Percentiles rank a stretch among this genome's conserved stretches.
phyloP scores from a whole-genome alignment of 495 filamentous ascomycete genomes.

The Pseudevernia furfuracea region DNA sequence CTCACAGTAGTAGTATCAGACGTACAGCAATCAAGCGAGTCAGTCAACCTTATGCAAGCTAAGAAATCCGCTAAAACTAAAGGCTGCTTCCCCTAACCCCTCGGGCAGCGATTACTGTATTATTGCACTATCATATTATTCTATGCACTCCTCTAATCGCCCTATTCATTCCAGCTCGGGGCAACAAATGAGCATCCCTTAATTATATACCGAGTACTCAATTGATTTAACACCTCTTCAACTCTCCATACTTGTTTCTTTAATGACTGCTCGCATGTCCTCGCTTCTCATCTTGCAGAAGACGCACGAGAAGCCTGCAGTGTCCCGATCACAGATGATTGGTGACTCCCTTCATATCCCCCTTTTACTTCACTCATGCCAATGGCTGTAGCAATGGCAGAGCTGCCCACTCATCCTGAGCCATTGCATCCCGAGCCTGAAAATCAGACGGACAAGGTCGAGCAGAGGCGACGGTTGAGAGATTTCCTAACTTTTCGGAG shows the following conservation, averaged over 20 bases:
- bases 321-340: constrained; percentile 12
- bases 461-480: constrained; percentile 46
- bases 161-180: not conserved
- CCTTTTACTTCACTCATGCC: constrained; percentile 13
- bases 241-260: constrained; percentile 2
- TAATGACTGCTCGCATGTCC: constrained; percentile 10
- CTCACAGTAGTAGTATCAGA: too few relatives aligned
- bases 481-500: constrained; percentile 37
- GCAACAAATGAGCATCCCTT: constrained; percentile 7
- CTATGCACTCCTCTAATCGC: too few relatives aligned
- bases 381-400: constrained; percentile 21
- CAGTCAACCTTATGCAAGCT: too few relatives aligned
- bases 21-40: too few relatives aligned
- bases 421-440: constrained; percentile 22
- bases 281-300: constrained; percentile 2
- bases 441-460: constrained; percentile 19
- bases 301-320: constrained; percentile 7
- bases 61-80: too few relatives aligned
- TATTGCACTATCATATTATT: not conserved
- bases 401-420: constrained; percentile 19
- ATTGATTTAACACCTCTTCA: constrained; percentile 5
- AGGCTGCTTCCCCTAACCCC: too few relatives aligned
- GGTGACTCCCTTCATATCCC: not conserved
- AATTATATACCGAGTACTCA: not conserved
- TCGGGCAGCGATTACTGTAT: too few relatives aligned